Base-by-base conservation (phyloP, 1,284 basidiomycete species). In the Rhodotorula sp. region DNA sequence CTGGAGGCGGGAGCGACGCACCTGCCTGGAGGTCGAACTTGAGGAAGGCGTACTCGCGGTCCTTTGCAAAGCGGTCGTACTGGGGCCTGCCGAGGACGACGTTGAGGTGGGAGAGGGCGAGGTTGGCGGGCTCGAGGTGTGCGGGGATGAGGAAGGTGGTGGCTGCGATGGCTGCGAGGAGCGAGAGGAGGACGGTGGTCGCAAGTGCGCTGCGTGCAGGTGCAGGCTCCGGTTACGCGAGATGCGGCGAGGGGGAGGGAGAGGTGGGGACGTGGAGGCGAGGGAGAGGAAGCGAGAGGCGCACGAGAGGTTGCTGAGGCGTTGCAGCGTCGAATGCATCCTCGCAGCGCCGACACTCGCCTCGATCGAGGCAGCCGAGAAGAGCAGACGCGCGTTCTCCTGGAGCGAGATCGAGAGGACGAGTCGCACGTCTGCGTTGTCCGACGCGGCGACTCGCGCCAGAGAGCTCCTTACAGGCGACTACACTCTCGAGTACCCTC, bases 1-100 rank as follows among this genome's bases (percentile, higher is more conserved):
- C n/a, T n/a, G 56, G 5, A 34, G 10, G 36, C n/a, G 50, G 13
- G 39, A n/a, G 3, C 12, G 3, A 29, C 61, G 17, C n/a, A 90
- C 91, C 91, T 67, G 90, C 89, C 63, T 86, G 87, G 63, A 91
- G 82, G 80, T 92, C 89, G 82, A 92, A 92, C 78, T 88, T 87
- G 48, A 91, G 85, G 79, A 90, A 89, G 1, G 88, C 88, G 71
- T 88, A 85, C 73, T 93, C 91, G 54, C 70, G 66, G 51, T 71
- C 77, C 89, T 87, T 76, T 34, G 62, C 62, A 8, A 29, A 22
- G 87, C 85, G 73, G 83, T 84, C 75, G 85, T 84, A 77, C 85
- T 88, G 54, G 84, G 85, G 66, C 7, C 76, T 65, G 17, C 77
- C 78, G 32, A 76, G 53, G 55, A 78, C 59, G 36, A 92, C 88